phyloP scores from a whole-genome alignment of 257 asterid genomes.

The Verbena officinalis region DNA sequence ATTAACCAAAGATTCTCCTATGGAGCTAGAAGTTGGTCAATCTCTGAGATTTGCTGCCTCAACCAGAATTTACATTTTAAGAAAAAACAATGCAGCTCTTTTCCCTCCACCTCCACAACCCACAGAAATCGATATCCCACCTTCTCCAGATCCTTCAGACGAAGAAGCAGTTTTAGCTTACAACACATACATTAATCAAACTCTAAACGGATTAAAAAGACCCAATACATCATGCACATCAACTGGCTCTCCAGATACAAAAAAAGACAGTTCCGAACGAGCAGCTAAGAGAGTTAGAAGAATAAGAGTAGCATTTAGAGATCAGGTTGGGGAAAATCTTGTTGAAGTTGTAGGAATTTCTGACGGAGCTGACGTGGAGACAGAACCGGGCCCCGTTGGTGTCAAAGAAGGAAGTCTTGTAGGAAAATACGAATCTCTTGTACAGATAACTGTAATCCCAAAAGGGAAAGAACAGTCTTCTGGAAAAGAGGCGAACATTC shows the following conservation, averaged over 20 bases:
- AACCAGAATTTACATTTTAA: slow-evolving; percentile 69
- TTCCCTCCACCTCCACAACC: slow-evolving; percentile 62
- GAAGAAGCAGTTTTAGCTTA: slow-evolving; percentile 79
- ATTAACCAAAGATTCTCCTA: slow-evolving; percentile 68
- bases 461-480: slow-evolving; percentile 64
- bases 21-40: slow-evolving; percentile 79
- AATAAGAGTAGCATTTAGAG: slow-evolving; percentile 62
- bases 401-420: slow-evolving; percentile 89
- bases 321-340: slow-evolving; percentile 77
- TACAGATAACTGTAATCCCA: slow-evolving; percentile 66
- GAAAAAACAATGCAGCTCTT: slow-evolving; percentile 65
- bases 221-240: slow-evolving; percentile 31
- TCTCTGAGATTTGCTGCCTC: slow-evolving; percentile 88
- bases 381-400: slow-evolving; percentile 83
- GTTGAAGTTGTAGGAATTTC: slow-evolving; percentile 73
- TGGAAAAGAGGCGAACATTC: slow-evolving; percentile 38
- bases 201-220: slow-evolving; percentile 46
- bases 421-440: slow-evolving; percentile 79
- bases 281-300: slow-evolving; percentile 65
- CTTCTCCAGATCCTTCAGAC: slow-evolving; percentile 69
- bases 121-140: slow-evolving; percentile 58
- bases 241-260: slow-evolving; percentile 29
- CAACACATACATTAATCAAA: slow-evolving; percentile 65
- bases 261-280: slow-evolving; percentile 43
- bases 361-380: slow-evolving; percentile 78